Conservation (phyloP, 2,329 filamentous ascomycete genomes). For the Dothidotthia symphoricarpi region DNA sequence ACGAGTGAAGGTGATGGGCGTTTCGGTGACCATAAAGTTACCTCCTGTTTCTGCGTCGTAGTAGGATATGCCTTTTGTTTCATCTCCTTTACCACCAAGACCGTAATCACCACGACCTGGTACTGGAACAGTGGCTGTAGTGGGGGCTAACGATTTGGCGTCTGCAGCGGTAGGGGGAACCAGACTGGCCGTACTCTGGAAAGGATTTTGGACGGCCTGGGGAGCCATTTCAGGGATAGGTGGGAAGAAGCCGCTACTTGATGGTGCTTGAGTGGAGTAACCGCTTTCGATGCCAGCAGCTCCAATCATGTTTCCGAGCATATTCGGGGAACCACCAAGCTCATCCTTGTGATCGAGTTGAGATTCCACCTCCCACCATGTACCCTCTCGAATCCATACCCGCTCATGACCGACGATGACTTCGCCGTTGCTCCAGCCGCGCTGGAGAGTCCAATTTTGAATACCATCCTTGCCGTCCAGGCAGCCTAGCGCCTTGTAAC, state of each 20-base stretch:
- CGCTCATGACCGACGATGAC: slow-evolving; percentile 87
- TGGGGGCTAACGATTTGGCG: slow-evolving; percentile 53
- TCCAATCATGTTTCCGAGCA: slow-evolving; percentile 53
- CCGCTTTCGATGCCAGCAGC: slow-evolving; percentile 66
- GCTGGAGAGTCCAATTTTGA: slow-evolving; percentile 88
- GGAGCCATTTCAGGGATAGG: slow-evolving; percentile 58
- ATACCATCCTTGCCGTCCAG: slow-evolving; percentile 88
- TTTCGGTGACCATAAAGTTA: slow-evolving; percentile 72
- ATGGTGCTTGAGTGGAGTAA: slow-evolving; percentile 62
- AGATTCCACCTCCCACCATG: slow-evolving; percentile 97
- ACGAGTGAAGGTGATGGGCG: slow-evolving; percentile 61
- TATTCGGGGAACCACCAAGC: slow-evolving; percentile 32
- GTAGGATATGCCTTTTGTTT: slow-evolving; percentile 49
- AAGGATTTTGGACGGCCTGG: slow-evolving; percentile 69
- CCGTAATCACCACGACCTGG: slow-evolving; percentile 75
- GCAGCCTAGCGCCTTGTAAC: slow-evolving; percentile 82
- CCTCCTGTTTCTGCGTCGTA: slow-evolving; percentile 81
- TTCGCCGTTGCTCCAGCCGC: slow-evolving; percentile 97
- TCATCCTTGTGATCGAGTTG: slow-evolving; percentile 87
- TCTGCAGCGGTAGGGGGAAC: slow-evolving; percentile 45
- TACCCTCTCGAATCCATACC: slow-evolving; percentile 89
- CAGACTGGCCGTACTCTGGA: slow-evolving; percentile 52
- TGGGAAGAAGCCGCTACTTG: slow-evolving; percentile 64
- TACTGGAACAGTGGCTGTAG: slow-evolving; percentile 59
- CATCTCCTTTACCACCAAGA: slow-evolving; percentile 81